A percentile compares a stretch with the other conserved stretches of the same genome.
phyloP scores from a whole-genome alignment of 208 protist species.

The Naegleria lovaniensis region DNA sequence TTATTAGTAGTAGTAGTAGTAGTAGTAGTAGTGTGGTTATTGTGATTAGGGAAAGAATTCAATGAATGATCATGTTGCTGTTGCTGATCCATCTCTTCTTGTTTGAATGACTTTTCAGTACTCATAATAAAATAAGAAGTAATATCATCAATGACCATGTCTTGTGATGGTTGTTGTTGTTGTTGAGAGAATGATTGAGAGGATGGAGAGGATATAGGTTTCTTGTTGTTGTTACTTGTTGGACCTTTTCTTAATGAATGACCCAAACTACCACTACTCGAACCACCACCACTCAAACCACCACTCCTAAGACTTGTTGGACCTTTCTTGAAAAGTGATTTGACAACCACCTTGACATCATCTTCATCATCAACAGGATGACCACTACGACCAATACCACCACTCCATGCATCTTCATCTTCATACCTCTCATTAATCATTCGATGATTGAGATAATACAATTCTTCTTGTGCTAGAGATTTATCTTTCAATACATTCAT shows the following conservation, averaged over 20 bases:
- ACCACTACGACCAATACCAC: no score
- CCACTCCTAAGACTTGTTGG: not conserved
- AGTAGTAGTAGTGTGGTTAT: no score
- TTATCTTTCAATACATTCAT: not conserved
- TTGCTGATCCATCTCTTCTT: not conserved
- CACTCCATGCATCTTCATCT: no score
- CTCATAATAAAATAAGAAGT: not conserved
- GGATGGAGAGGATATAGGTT: no score
- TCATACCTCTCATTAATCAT: not conserved
- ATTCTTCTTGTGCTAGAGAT: not conserved
- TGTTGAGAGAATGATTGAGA: not conserved
- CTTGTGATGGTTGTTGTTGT: not conserved
- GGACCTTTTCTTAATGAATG: no score
- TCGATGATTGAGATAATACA: not conserved
- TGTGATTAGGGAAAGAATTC: no score
- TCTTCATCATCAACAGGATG: not conserved
- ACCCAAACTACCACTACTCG: no score
- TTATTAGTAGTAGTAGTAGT: not conserved
- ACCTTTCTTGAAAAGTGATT: not conserved
- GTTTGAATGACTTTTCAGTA: not conserved
- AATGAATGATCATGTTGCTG: no score
- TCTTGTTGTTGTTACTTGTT: no score
- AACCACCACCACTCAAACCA: not conserved
- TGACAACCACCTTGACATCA: not conserved
- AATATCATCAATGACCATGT: not conserved